phyloP scores from a whole-genome alignment of 352 stramenopile genomes.

The Pythium phragmitis region DNA sequence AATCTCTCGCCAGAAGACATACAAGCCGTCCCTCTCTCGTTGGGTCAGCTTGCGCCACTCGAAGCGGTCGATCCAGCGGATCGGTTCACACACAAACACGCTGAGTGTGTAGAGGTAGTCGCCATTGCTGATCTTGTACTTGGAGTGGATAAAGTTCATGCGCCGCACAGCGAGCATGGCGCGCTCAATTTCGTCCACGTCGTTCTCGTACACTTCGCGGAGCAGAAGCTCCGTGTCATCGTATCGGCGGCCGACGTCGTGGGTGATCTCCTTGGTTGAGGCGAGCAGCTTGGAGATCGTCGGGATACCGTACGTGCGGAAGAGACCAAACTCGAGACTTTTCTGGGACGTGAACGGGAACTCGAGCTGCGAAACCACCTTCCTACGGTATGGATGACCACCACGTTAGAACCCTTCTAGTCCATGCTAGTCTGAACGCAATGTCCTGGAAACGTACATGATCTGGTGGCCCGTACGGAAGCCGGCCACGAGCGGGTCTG shows the following conservation, averaged over 20 bases:
- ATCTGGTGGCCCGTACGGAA: constrained; percentile 16
- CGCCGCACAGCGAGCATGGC: constrained; percentile 8
- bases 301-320: constrained; percentile 22
- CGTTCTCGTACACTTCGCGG: constrained; percentile 20
- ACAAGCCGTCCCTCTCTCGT: constrained; percentile 10
- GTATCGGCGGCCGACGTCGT: constrained; percentile 14
- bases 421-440: background rate
- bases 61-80: constrained; percentile 20
- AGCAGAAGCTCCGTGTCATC: constrained; percentile 21
- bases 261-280: constrained; percentile 12
- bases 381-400: background rate
- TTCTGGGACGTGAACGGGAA: constrained; percentile 14
- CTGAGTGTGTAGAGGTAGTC: constrained; percentile 23
- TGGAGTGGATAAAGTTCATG: constrained; percentile 24
- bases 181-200: constrained; percentile 13
- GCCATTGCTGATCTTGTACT: constrained; percentile 20
- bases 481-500: constrained; percentile 14
- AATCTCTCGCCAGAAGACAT: constrained; percentile 21
- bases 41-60: constrained; percentile 15
- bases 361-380: constrained; percentile 6
- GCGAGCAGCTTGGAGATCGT: constrained; percentile 14
- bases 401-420: background rate
- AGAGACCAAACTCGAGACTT: constrained; percentile 22
- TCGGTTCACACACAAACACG: constrained; percentile 20
- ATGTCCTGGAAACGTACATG: background rate